Evolutionary conservation across 129 eudicot genomes (phyloP), one percentile per base, ranked within the genome.

Genomic region (Flaveria robusta): DNA sequence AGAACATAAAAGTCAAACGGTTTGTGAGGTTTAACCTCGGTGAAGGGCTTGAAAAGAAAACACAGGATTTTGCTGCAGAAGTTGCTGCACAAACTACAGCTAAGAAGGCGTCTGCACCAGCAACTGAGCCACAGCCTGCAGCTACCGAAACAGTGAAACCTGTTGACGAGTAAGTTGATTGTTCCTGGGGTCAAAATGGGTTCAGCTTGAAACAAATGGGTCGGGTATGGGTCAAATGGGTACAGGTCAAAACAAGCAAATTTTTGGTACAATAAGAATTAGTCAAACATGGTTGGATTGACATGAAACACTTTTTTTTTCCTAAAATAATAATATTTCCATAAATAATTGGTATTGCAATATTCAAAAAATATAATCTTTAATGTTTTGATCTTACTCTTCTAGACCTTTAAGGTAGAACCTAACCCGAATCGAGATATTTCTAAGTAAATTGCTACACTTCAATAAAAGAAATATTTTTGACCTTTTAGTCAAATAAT

Each of bases 31-130:
- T 80, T 70, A 91, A 89, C 87, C 91, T 94, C 11, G 98, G 98
- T 45, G 98, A 94, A 84, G 98, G 98, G 37, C 82, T 94, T 83
- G 98, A 94, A 34, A 94, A 91, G 88, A 91, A 85, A 75, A 82
- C 82, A 69, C 88, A 83, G 72, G 96, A 94, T 84, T 94, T 94
- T 84, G 98, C 98, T 56, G 98, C 98, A 1, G 98, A 94, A 84
- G 98, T 94, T 43, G 98, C 98, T 67, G 98, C 97, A 12, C 98
- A 94, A 83, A 91, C 98, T 59, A 81, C 97, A 7, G 91, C 86
- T 11, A 94, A 91, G 76, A 66, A 89, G 52, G 81, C 42, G 0
- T 67, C 98, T 15, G 76, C 85, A 49, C 86, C 91, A 11, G 77
- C 67, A 45, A 73, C 80, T 55, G 91, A 82, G 68, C 69, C 46